A percentile compares a stretch with the other conserved stretches of the same genome.
phyloP scores from a whole-genome alignment of 306 rosid species.

The Casuarina glauca region DNA sequence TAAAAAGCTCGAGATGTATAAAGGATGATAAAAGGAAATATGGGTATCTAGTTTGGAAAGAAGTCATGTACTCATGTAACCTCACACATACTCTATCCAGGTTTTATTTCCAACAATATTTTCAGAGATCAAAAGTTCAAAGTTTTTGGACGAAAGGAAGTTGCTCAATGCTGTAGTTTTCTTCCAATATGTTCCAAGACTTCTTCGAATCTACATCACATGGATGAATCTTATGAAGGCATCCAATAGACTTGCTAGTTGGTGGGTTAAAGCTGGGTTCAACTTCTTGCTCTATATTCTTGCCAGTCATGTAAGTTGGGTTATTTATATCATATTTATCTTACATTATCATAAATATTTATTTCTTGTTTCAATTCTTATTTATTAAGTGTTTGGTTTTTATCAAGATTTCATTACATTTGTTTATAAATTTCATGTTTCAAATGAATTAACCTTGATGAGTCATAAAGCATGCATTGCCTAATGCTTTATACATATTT shows the following conservation, averaged over 20 bases:
- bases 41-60: no score
- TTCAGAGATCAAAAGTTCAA: conserved; percentile 58
- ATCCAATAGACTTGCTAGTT: conserved; percentile 79
- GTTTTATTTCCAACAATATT: conserved; percentile 64
- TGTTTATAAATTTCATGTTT: no score
- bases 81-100: conserved; percentile 32
- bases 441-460: no score
- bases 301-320: conserved; percentile 86
- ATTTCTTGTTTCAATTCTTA: neutral
- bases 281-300: conserved; percentile 90
- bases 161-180: conserved; percentile 66
- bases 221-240: conserved; percentile 78
- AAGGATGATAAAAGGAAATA: no score
- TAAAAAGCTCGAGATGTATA: no score
- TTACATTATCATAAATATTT: neutral
- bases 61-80: no score
- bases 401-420: neutral
- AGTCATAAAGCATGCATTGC: no score
- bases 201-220: conserved; percentile 73
- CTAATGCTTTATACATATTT: no score
- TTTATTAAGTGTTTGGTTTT: no score
- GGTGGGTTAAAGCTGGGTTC: conserved; percentile 95
- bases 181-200: conserved; percentile 80
- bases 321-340: neutral
- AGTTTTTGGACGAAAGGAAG: conserved; percentile 62